These are phyloP conservation scores for Neonothopanus nambi DNA, from an alignment of 1,284 basidiomycete genomes.

Conservation along the genomic window DNA sequence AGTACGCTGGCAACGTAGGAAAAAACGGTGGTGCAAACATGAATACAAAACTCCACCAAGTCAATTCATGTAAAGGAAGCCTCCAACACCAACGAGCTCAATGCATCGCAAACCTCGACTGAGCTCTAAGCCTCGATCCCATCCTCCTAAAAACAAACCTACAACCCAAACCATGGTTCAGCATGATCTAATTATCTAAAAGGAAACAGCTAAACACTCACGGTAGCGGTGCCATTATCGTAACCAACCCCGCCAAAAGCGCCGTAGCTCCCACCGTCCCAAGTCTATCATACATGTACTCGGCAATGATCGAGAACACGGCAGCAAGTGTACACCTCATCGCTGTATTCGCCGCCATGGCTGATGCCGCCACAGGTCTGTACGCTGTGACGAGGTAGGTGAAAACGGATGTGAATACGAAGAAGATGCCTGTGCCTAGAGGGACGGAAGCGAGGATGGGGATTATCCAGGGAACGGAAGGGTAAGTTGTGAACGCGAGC, in stretches of 20 bases:
- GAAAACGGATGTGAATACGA: too few species aligned
- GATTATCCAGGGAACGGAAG: slow-evolving; percentile 45
- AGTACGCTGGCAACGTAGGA: too few species aligned
- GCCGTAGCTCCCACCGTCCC: slow-evolving; percentile 51
- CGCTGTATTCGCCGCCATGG: slow-evolving; percentile 49
- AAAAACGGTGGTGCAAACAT: too few species aligned
- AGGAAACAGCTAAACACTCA: slow-evolving; percentile 27
- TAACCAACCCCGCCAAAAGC: slow-evolving; percentile 47
- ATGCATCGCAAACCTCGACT: too few species aligned
- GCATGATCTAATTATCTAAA: too few species aligned
- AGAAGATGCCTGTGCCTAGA: slow-evolving; percentile 35
- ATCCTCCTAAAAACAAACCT: too few species aligned
- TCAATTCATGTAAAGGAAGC: too few species aligned
- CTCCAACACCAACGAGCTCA: not conserved
- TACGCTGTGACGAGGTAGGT: slow-evolving; percentile 42
- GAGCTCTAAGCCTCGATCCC: too few species aligned
- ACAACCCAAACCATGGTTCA: too few species aligned
- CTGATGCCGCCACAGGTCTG: slow-evolving; percentile 48
- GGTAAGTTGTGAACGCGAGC: slow-evolving; percentile 45
- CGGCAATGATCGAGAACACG: slow-evolving; percentile 42
- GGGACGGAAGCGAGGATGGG: slow-evolving; percentile 38
- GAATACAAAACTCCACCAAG: too few species aligned
- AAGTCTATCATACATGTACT: slow-evolving; percentile 32
- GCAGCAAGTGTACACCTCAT: slow-evolving; percentile 45
- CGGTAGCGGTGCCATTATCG: slow-evolving; percentile 49